Conservation (phyloP, 179 eudicot species). For the Silene noctiflora region DNA sequence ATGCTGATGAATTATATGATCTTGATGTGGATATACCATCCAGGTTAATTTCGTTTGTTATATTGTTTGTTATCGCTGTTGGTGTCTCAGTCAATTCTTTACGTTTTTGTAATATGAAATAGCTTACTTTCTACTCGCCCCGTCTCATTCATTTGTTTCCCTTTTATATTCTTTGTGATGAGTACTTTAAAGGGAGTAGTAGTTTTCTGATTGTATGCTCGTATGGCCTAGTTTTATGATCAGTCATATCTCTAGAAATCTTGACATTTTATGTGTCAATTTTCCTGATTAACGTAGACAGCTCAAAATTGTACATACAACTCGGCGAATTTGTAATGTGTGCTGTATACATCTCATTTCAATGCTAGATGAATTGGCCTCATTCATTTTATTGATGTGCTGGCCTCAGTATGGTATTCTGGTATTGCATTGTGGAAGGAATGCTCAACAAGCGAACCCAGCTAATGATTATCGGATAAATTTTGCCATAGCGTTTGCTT, state of each 20-base stretch:
- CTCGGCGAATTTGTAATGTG: background rate
- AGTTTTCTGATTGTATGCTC: background rate
- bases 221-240: background rate
- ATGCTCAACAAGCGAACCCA: too few species aligned
- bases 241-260: background rate
- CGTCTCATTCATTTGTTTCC: too few species aligned
- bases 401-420: too few species aligned
- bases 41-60: conserved; percentile 40
- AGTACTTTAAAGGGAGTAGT: too few species aligned
- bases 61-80: background rate
- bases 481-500: too few species aligned
- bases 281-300: background rate
- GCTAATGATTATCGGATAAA: too few species aligned
- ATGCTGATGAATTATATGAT: conserved; percentile 77
- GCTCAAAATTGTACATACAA: background rate
- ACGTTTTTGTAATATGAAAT: background rate
- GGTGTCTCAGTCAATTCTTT: background rate
- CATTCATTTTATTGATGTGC: background rate
- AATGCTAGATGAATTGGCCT: background rate
- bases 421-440: too few species aligned
- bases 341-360: background rate
- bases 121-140: too few species aligned
- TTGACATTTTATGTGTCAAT: background rate
- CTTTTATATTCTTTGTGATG: too few species aligned
- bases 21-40: conserved; percentile 48